Evolutionary conservation across 2,329 filamentous ascomycete species (phyloP).

Genomic region (Penicillium sp.): DNA sequence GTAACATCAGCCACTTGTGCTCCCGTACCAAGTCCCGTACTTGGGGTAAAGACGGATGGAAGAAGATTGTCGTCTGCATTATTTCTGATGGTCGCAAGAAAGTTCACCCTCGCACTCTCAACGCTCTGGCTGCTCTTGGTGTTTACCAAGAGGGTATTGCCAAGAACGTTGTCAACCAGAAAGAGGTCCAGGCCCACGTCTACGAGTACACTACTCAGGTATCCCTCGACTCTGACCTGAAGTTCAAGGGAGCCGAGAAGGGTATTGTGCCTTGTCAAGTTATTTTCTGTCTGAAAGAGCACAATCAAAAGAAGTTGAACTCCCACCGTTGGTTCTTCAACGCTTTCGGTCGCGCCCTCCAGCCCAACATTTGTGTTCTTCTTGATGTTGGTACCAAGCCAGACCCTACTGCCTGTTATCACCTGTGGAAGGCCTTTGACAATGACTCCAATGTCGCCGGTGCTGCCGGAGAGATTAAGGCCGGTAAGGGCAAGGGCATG

Average conservation of each 20-base stretch:
- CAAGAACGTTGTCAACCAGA: conserved; percentile 96
- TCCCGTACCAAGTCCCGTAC: conserved; percentile 86
- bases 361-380: conserved; percentile 94
- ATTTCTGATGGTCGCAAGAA: conserved; percentile 92
- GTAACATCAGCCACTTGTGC: conserved; percentile 97
- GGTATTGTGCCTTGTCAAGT: conserved; percentile 97
- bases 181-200: conserved; percentile 91
- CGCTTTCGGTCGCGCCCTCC: conserved; percentile 87
- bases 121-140: conserved; percentile 92
- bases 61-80: conserved; percentile 98
- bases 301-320: conserved; percentile 96
- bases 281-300: conserved; percentile 97
- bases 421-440: conserved; percentile 98
- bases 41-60: conserved; percentile 96
- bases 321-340: conserved; percentile 99
- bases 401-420: conserved; percentile 86
- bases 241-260: conserved; percentile 99
- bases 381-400: conserved; percentile 95
- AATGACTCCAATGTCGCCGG: conserved; percentile 96
- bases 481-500: conserved; percentile 86
- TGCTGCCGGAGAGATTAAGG: conserved; percentile 95
- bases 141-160: conserved; percentile 98
- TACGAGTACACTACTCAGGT: conserved; percentile 99
- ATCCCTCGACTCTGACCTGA: conserved; percentile 89
- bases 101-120: conserved; percentile 89